Conservation (phyloP, 2,329 filamentous ascomycete genomes). For the Beauveria medogensis region DNA sequence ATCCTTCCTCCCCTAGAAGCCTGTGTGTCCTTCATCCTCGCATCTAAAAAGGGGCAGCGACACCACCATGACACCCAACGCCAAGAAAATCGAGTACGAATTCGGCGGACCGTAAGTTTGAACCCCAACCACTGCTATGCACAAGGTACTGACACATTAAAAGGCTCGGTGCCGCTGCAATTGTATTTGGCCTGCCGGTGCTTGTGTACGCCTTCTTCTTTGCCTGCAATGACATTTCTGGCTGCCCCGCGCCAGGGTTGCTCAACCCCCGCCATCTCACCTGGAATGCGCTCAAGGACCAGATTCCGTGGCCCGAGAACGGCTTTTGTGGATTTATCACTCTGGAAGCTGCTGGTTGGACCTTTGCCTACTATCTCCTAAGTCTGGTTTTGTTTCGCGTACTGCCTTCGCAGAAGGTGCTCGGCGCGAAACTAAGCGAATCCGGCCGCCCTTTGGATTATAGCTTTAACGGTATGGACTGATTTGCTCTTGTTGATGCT, state of each 20-base stretch:
- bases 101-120: constrained; percentile 10
- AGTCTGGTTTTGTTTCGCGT: constrained; percentile 64
- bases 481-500: no score
- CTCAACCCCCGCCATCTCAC: constrained; percentile 60
- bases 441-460: constrained; percentile 64
- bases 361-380: constrained; percentile 66
- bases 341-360: constrained; percentile 56
- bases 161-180: constrained; percentile 63
- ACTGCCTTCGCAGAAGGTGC: constrained; percentile 60
- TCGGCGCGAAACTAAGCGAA: constrained; percentile 59
- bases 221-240: constrained; percentile 78
- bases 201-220: constrained; percentile 69
- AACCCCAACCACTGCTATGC: neutral
- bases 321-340: constrained; percentile 62
- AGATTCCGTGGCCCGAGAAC: constrained; percentile 66
- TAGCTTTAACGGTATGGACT: constrained; percentile 58
- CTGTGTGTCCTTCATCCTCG: neutral
- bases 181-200: constrained; percentile 69
- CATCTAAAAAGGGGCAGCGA: neutral
- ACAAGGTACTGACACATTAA: neutral
- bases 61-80: constrained; percentile 24
- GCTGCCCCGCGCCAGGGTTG: constrained; percentile 74
- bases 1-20: no score
- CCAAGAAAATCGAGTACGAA: constrained; percentile 16
- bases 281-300: constrained; percentile 59